Evolutionary conservation across 305 asterid species (phyloP).

Genomic region (Rubia balearica): DNA sequence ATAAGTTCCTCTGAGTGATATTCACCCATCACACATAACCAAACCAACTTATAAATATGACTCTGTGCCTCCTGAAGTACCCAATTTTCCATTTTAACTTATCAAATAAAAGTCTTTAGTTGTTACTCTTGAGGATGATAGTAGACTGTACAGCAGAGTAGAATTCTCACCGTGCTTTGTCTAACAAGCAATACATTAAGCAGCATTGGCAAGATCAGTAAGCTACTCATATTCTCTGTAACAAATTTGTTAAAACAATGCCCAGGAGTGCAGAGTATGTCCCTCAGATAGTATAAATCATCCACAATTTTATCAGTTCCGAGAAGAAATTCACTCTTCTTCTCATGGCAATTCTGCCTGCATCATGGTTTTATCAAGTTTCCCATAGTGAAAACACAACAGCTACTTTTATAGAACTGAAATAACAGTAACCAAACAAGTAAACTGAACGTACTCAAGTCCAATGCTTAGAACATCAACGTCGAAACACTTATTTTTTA

Average conservation of each 20-base stretch:
- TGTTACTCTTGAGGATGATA: background rate
- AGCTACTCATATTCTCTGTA: conserved; percentile 6
- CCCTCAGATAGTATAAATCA: conserved; percentile 20
- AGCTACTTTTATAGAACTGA: background rate
- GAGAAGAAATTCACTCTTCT: conserved; percentile 13
- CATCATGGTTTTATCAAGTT: background rate
- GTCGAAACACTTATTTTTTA: conserved; percentile 14
- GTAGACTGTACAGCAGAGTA: background rate
- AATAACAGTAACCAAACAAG: background rate
- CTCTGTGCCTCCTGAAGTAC: background rate
- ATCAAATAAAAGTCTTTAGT: background rate
- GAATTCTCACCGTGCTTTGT: conserved; percentile 15
- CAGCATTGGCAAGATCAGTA: conserved; percentile 15
- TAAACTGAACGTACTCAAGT: conserved; percentile 9
- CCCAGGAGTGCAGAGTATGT: conserved; percentile 17
- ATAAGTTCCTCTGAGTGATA: background rate
- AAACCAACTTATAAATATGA: background rate
- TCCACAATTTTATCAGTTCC: conserved; percentile 18
- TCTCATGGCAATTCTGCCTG: conserved; percentile 14
- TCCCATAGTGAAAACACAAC: background rate
- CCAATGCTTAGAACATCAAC: conserved; percentile 15
- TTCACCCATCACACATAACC: background rate
- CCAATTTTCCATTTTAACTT: background rate
- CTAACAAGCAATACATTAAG: conserved; percentile 3
- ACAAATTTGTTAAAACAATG: conserved; percentile 13